These are phyloP conservation scores for Pseudogymnoascus sp. DNA, from an alignment of 2,329 filamentous ascomycete genomes.

Conservation along the genomic window DNA sequence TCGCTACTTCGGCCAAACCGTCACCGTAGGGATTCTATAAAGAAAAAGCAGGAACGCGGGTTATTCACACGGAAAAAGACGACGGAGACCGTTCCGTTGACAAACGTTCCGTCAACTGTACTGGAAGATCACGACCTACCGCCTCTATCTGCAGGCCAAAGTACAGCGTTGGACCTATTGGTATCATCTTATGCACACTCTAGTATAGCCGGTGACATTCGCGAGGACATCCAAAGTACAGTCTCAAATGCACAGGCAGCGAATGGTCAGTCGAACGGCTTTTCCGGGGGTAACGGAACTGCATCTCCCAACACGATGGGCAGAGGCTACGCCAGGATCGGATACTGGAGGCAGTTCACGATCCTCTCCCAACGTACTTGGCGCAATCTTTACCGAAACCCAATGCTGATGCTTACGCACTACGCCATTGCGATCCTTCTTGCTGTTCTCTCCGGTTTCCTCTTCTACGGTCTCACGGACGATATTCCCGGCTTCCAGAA, in stretches of 20 bases:
- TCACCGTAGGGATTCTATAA: constrained; percentile 72
- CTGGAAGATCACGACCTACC: constrained; percentile 63
- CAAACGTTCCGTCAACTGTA: constrained; percentile 45
- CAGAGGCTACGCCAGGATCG: constrained; percentile 73
- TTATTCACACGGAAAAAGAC: constrained; percentile 78
- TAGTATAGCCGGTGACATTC: constrained; percentile 63
- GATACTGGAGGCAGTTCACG: constrained; percentile 71
- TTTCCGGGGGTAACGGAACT: constrained; percentile 42
- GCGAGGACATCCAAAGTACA: constrained; percentile 69
- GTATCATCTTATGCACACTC: constrained; percentile 70
- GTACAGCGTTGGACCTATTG: constrained; percentile 74
- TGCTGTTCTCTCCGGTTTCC: constrained; percentile 85
- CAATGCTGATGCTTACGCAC: constrained; percentile 96
- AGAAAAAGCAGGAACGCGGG: constrained; percentile 77
- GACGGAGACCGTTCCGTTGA: constrained; percentile 48
- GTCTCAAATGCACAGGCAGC: constrained; percentile 54
- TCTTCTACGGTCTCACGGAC: constrained; percentile 93
- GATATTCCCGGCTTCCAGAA: constrained; percentile 98
- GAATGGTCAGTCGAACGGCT: constrained; percentile 54
- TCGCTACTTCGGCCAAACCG: constrained; percentile 56
- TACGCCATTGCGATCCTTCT: constrained; percentile 95
- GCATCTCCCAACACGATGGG: constrained; percentile 47
- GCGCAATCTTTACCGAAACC: constrained; percentile 95
- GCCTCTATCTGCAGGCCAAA: constrained; percentile 46
- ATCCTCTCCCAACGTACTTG: constrained; percentile 88